phyloP scores from a whole-genome alignment of 345 rosid species.

The Erysimum cheiranthoides region DNA sequence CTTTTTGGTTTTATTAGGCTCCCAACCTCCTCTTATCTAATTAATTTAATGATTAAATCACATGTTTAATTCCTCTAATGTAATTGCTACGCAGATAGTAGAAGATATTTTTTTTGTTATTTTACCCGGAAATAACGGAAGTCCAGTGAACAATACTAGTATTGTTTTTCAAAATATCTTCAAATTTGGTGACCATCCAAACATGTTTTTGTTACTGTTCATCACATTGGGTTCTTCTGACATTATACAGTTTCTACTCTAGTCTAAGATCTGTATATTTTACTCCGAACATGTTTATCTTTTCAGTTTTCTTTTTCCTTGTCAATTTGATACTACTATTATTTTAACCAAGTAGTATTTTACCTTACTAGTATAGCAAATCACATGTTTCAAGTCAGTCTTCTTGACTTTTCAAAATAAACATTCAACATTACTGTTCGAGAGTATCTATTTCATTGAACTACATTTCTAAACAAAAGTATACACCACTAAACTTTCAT shows the following conservation, averaged over 20 bases:
- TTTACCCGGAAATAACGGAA: constrained; percentile 27
- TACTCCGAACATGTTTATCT: neutral
- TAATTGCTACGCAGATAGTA: neutral
- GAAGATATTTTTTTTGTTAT: neutral
- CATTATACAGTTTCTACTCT: neutral
- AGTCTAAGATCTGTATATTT: neutral
- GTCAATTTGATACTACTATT: neutral
- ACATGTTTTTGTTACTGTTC: neutral
- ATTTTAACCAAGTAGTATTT: neutral
- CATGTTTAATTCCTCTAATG: constrained; percentile 19
- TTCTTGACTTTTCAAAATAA: neutral
- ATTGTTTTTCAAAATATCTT: constrained; percentile 11
- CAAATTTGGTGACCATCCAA: constrained; percentile 7
- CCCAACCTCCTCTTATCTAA: constrained; percentile 16
- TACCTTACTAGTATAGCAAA: neutral
- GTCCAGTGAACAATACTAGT: neutral
- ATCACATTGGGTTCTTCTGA: constrained; percentile 22
- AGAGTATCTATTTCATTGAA: neutral
- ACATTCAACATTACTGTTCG: neutral
- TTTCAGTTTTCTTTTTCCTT: neutral
- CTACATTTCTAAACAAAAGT: neutral
- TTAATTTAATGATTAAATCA: constrained; percentile 9
- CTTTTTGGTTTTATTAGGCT: constrained; percentile 6
- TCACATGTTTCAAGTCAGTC: neutral
- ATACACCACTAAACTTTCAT: neutral